A percentile compares a stretch with the other conserved stretches of the same genome.
These are phyloP conservation scores for Yarrowia divulgata DNA, from an alignment of 805 yeast genomes.

Conservation along the genomic window DNA sequence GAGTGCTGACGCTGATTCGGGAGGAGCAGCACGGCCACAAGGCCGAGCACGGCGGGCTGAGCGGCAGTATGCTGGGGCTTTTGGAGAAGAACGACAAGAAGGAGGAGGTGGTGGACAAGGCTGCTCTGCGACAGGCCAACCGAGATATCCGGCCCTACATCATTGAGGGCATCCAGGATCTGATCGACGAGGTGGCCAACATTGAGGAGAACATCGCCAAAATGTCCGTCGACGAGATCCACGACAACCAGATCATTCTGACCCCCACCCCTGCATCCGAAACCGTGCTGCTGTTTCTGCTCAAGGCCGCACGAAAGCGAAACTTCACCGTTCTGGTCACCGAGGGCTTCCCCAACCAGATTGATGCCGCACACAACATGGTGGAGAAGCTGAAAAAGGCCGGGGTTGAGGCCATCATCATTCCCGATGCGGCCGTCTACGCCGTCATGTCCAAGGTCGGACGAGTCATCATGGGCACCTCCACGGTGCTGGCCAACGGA, in stretches of 20 bases:
- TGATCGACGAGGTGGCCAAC: conserved; percentile 88
- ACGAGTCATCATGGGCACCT: conserved; percentile 91
- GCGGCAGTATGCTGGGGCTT: conserved; percentile 83
- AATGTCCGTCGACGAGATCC: conserved; percentile 91
- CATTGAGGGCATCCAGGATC: conserved; percentile 89
- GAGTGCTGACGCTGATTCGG: conserved; percentile 84
- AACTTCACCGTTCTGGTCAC: conserved; percentile 87
- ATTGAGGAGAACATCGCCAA: conserved; percentile 90
- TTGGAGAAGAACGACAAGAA: conserved; percentile 56
- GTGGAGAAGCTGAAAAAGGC: conserved; percentile 82
- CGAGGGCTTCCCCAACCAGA: conserved; percentile 89
- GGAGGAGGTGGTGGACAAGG: conserved; percentile 42
- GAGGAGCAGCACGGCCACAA: conserved; percentile 75
- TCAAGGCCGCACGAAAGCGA: conserved; percentile 87
- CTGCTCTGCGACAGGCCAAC: conserved; percentile 42
- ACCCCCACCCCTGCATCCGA: conserved; percentile 96
- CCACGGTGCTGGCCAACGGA: conserved; percentile 94
- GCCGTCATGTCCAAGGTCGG: conserved; percentile 98
- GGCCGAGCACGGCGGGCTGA: conserved; percentile 43
- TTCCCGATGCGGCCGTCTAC: conserved; percentile 90
- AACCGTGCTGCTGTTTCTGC: conserved; percentile 84
- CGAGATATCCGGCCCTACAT: conserved; percentile 80
- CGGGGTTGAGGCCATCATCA: conserved; percentile 85
- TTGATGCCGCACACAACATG: conserved; percentile 75
- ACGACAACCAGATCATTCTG: conserved; percentile 72